Evolutionary conservation across 2,329 filamentous ascomycete species (phyloP).

Genomic region (Beauveria sp.): DNA sequence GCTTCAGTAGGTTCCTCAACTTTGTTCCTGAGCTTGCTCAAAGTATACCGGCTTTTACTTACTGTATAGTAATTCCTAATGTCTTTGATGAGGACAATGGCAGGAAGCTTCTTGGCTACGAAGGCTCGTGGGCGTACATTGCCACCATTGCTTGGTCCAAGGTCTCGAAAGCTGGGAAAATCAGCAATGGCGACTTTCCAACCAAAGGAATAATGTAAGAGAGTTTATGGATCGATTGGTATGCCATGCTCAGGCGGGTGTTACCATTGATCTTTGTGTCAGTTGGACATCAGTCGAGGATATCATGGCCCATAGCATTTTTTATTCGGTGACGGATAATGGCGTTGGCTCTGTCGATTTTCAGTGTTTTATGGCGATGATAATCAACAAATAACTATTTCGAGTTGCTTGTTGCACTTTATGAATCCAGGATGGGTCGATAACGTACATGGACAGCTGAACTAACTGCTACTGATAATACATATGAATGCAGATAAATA

Average conservation of each 20-base stretch:
- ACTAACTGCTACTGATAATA: no score
- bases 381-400: not conserved
- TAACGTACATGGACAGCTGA: no score
- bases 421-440: no score
- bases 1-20: constrained; percentile 57
- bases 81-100: constrained; percentile 60
- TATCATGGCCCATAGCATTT: not conserved
- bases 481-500: no score
- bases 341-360: not conserved
- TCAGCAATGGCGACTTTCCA: constrained; percentile 69
- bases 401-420: no score
- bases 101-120: constrained; percentile 63
- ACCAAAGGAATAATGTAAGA: constrained; percentile 37
- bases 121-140: constrained; percentile 76
- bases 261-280: not conserved
- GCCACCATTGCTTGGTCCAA: constrained; percentile 70
- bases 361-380: not conserved
- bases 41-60: not conserved
- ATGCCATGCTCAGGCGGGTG: not conserved
- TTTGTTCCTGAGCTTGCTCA: not conserved
- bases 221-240: no score
- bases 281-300: not conserved
- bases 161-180: constrained; percentile 55
- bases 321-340: not conserved
- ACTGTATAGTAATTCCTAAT: constrained; percentile 60